These are phyloP conservation scores for Syzygium grande DNA, from an alignment of 345 rosid species.

Conservation along the genomic window DNA sequence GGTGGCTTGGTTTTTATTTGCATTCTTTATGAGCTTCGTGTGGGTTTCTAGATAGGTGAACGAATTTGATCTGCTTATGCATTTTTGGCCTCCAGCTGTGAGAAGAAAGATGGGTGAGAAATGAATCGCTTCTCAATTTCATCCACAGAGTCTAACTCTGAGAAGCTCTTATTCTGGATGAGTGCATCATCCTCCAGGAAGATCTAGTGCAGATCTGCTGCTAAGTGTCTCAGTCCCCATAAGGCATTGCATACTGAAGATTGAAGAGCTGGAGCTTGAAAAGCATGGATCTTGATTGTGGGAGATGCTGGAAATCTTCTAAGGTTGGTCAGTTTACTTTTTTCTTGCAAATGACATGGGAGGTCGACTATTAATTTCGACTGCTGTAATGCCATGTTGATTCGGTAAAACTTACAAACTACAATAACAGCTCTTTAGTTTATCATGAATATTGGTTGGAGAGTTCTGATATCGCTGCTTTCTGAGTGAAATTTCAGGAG, in stretches of 20 bases:
- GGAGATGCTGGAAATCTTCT: slow-evolving; percentile 51
- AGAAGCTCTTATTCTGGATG: neutral
- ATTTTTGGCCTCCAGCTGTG: slow-evolving; percentile 17
- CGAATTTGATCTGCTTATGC: slow-evolving; percentile 29
- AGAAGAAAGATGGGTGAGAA: slow-evolving; percentile 6
- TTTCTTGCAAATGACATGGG: neutral
- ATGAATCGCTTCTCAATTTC: slow-evolving; percentile 6
- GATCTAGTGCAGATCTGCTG: slow-evolving; percentile 17
- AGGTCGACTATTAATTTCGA: neutral
- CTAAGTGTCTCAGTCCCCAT: slow-evolving; percentile 1
- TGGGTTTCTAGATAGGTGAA: slow-evolving; percentile 24
- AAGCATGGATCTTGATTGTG: slow-evolving; percentile 56
- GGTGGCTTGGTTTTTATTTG: neutral
- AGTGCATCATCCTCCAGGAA: neutral
- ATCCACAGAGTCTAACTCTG: neutral
- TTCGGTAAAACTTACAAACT: neutral
- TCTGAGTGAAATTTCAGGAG: slow-evolving; percentile 16
- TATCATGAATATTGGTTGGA: neutral
- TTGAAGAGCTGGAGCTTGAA: slow-evolving; percentile 9
- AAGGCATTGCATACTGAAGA: slow-evolving; percentile 1
- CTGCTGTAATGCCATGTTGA: neutral
- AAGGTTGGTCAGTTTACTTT: slow-evolving; percentile 68
- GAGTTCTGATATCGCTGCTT: neutral
- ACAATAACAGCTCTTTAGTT: neutral
- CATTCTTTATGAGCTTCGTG: slow-evolving; percentile 31